Base-by-base conservation (phyloP, 345 rosid species). In the Eucalyptus brandiana region DNA sequence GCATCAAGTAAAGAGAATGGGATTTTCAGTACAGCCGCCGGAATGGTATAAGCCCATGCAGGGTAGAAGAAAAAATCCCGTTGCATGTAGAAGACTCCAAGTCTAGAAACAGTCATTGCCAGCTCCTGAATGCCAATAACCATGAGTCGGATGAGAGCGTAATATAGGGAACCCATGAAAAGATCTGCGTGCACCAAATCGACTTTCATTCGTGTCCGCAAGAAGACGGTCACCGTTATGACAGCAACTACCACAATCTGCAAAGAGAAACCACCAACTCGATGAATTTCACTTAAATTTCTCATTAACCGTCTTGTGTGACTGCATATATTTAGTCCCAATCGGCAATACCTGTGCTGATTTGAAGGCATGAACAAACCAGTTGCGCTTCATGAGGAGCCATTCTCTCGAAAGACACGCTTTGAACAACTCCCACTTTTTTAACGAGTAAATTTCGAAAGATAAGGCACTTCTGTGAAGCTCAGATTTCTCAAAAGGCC, bases 341-440 rank as follows among this genome's bases (percentile, higher is more conserved):
- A 16, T 21, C 8, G n/a, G 60, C 17, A 54, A 30, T 87, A 93
- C 94, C 94, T 94, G 95, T 54, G 88, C 76, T 44, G 94, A 80
- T 89, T 93, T 95, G 69, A 91, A 93, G n/a, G 91, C 90, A 67
- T 93, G 80, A 87, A 92, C 47, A 87, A 91, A 93, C 28, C 93
- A 89, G 90, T 94, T 95, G 14, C 94, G 91, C 88, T 90, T 93
- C 94, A 94, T 93, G 76, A 94, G 96, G 83, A 94, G 93, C 93
- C 93, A 92, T 89, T 95, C 97, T 92, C 97, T 95, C 14, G 92
- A 91, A 91, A 92, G 54, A 88, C 99, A 97, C 53, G 93, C 96
- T 91, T 92, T 94, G 91, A 95, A 92, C 50, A 97, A 88, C 87
- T 96, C 96, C 95, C 92, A 92, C 89, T 93, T 95, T 14, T 90